These are phyloP conservation scores for Hypoxylon sp. DNA, from an alignment of 2,329 filamentous ascomycete genomes.

Conservation along the genomic window DNA sequence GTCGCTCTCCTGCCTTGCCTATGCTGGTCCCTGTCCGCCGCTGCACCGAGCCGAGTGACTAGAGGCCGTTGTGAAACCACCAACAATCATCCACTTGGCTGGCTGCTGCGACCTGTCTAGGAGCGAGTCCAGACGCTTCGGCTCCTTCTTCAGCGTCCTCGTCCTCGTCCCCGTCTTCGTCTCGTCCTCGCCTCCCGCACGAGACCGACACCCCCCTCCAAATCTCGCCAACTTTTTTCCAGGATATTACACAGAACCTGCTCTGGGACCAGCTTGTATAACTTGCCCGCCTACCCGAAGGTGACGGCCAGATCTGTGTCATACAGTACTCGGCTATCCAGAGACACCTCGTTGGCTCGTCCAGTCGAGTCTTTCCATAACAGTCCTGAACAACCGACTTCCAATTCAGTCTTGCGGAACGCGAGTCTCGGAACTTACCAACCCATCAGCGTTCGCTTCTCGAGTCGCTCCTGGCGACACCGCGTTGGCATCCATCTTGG, in stretches of 20 bases:
- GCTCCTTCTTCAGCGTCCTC: too few species aligned
- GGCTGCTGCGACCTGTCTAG: conserved; percentile 25
- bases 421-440: conserved; percentile 43
- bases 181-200: conserved; percentile 31
- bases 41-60: conserved; percentile 41
- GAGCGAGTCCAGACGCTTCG: conserved; percentile 22
- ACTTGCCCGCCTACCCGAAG: conserved; percentile 45
- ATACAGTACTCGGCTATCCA: conserved; percentile 50
- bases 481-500: conserved; percentile 28
- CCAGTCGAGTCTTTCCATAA: conserved; percentile 38
- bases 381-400: conserved; percentile 42
- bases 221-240: conserved; percentile 35
- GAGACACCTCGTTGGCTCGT: conserved; percentile 46
- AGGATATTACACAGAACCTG: conserved; percentile 41
- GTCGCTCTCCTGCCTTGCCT: conserved; percentile 33
- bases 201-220: conserved; percentile 25
- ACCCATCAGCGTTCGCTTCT: conserved; percentile 38
- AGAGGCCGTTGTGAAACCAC: conserved; percentile 36
- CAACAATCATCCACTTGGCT: conserved; percentile 33
- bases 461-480: conserved; percentile 33
- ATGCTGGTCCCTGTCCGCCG: conserved; percentile 36
- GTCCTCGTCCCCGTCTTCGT: too few species aligned
- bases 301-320: conserved; percentile 51
- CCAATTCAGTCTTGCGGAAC: conserved; percentile 39
- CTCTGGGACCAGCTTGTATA: conserved; percentile 45